phyloP scores from a whole-genome alignment of 2,329 filamentous ascomycete genomes.

The Metarhizium anisopliae region DNA sequence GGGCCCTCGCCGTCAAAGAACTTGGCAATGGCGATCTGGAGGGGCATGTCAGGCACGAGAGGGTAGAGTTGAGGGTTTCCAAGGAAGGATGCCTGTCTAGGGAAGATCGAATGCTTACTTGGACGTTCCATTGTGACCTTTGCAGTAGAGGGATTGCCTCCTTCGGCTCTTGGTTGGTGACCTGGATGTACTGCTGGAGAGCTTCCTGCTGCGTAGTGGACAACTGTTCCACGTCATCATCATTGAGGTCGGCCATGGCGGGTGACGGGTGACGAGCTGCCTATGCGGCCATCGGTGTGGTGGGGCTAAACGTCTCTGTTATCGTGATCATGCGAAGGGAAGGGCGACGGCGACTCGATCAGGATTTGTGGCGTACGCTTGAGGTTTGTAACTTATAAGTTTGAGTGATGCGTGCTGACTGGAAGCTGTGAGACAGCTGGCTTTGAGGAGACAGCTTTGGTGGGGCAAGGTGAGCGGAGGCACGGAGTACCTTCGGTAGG shows the following conservation, averaged over 20 bases:
- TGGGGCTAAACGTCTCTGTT: not conserved
- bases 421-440: not conserved
- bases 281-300: not conserved
- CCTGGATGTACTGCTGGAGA: slow-evolving; percentile 77
- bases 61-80: not conserved
- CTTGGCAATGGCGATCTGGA: slow-evolving; percentile 84
- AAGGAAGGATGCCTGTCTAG: not conserved
- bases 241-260: slow-evolving; percentile 23
- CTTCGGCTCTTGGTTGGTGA: slow-evolving; percentile 73
- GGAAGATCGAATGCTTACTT: slow-evolving; percentile 40
- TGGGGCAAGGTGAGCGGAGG: not conserved
- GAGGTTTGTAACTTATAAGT: not conserved
- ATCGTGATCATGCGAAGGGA: not conserved
- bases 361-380: not conserved
- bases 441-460: not conserved
- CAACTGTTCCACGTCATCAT: slow-evolving; percentile 61
- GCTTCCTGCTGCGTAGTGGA: slow-evolving; percentile 71
- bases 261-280: not conserved
- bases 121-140: slow-evolving; percentile 92
- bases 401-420: not conserved
- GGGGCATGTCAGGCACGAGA: not conserved
- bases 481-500: too few species aligned
- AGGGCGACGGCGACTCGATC: not conserved
- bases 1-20: slow-evolving; percentile 95
- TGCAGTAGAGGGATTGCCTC: slow-evolving; percentile 72